Evolutionary conservation across 2,329 filamentous ascomycete species (phyloP), one percentile per base, ranked within the genome.

Genomic region (Venturia aucupariae): DNA sequence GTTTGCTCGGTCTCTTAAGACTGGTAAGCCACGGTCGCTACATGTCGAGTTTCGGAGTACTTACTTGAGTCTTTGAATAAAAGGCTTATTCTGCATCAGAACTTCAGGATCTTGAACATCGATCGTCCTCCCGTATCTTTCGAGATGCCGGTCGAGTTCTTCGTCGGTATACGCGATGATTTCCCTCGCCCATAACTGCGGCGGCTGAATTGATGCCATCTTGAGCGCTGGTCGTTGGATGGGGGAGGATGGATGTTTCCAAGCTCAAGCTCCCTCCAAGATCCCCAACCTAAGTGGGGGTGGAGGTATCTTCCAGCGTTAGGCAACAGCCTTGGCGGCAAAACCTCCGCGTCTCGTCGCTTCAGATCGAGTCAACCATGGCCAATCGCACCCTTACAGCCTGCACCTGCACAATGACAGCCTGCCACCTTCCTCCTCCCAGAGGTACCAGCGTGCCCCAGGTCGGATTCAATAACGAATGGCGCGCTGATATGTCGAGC

Each of bases 1-100:
- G 32, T 42, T 27, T 22, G 15, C 27, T 55, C 64, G 60, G 41
- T 65, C 41, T 32, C 41, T 65, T 35, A 39, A 32, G 19, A 46
- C 35, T 39, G 54, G 22, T 65, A 38, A 65, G 64, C 32, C 38
- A 35, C 19, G 27, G 22, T 24, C 19, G 30, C 48, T 13, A 15
- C 13, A 48, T 39, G 38, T 32, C 35, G 42, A 24, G 64, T 11
- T 48, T 13, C 17, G 2, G 44, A 63, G 35, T 38, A 38, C 35
- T 61, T 63, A 63, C 60, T 38, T 61, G 48, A 63, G 41, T 61
- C 63, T 65, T 35, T 63, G 57, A 63, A 63, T 6, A 46, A 63
- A 59, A 54, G 13, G n/a, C 42, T 55, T 46, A 7, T 63, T 39
- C 22, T 41, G 41, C 17, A 63, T 41, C 17, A 59, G 57, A 17